Conservation (phyloP, 805 yeast species). For the Cyberlindnera xylosilytica region DNA sequence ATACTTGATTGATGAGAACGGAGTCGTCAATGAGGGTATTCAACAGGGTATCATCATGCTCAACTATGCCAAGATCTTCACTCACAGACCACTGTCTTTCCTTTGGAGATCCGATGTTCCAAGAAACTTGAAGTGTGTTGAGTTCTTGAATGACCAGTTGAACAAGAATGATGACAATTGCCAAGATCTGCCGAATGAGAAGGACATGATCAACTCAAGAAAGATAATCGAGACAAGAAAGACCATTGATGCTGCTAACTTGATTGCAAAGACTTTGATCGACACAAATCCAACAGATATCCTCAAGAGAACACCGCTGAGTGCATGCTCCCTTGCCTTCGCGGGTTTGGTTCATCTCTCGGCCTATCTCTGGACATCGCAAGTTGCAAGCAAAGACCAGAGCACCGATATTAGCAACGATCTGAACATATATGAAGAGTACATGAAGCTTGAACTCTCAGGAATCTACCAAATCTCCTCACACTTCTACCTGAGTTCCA, state of each 20-base stretch:
- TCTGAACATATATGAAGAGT: slow-evolving; percentile 43
- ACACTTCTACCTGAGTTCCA: slow-evolving; percentile 51
- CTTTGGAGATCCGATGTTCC: slow-evolving; percentile 49
- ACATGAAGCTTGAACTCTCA: slow-evolving; percentile 45
- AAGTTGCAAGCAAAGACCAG: slow-evolving; percentile 27
- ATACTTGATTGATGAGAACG: slow-evolving; percentile 39
- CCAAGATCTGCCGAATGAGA: slow-evolving; percentile 27
- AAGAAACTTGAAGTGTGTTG: slow-evolving; percentile 36
- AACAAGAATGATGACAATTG: slow-evolving; percentile 31
- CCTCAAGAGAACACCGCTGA: slow-evolving; percentile 44
- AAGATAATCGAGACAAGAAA: slow-evolving; percentile 51
- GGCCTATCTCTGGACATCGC: slow-evolving; percentile 51
- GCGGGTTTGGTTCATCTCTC: slow-evolving; percentile 50
- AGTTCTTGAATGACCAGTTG: slow-evolving; percentile 22
- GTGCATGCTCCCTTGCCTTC: slow-evolving; percentile 52
- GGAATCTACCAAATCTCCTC: slow-evolving; percentile 47
- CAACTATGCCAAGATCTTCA: slow-evolving; percentile 52
- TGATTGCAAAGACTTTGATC: slow-evolving; percentile 42
- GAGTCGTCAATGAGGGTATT: slow-evolving; percentile 50
- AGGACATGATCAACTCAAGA: slow-evolving; percentile 38
- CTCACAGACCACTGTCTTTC: slow-evolving; percentile 51
- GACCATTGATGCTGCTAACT: slow-evolving; percentile 52
- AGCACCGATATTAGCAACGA: slow-evolving; percentile 30
- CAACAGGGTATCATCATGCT: slow-evolving; percentile 47
- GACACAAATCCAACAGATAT: slow-evolving; percentile 46